These are phyloP conservation scores for Wickerhamiella cacticola DNA, from an alignment of 805 yeast genomes.

Conservation along the genomic window DNA sequence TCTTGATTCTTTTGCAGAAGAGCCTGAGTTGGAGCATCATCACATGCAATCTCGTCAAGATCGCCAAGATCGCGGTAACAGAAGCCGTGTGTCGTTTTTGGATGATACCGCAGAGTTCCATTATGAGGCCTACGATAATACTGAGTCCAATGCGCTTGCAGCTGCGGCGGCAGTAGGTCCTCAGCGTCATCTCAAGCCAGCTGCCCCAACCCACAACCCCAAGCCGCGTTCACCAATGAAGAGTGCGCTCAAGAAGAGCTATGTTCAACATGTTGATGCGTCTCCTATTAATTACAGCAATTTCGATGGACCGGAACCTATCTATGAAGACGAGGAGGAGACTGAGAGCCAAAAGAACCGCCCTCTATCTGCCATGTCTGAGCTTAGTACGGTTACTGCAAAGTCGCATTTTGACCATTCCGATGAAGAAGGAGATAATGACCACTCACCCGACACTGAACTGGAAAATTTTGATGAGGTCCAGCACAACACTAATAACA, in stretches of 20 bases:
- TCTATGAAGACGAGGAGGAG: slow-evolving; percentile 1
- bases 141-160: slow-evolving; percentile 13
- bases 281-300: neutral
- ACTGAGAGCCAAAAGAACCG: neutral
- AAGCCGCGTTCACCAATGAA: slow-evolving; percentile 8
- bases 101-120: slow-evolving; percentile 19
- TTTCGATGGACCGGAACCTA: neutral
- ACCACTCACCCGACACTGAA: neutral
- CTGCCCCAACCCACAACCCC: neutral
- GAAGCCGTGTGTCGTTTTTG: slow-evolving; percentile 10
- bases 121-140: slow-evolving; percentile 21
- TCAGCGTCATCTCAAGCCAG: slow-evolving; percentile 8
- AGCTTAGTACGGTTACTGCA: slow-evolving; percentile 10
- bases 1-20: slow-evolving; percentile 2
- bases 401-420: neutral
- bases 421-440: neutral
- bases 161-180: slow-evolving; percentile 18
- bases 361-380: slow-evolving; percentile 6
- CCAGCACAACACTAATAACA: neutral
- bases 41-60: neutral
- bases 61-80: neutral
- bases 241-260: slow-evolving; percentile 10
- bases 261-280: neutral
- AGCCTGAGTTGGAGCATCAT: neutral
- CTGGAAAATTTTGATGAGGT: neutral